Evolutionary conservation across 441 rosid genomes (phyloP), one percentile per base, ranked within the genome.

Genomic region (Macaranga tanarius): DNA sequence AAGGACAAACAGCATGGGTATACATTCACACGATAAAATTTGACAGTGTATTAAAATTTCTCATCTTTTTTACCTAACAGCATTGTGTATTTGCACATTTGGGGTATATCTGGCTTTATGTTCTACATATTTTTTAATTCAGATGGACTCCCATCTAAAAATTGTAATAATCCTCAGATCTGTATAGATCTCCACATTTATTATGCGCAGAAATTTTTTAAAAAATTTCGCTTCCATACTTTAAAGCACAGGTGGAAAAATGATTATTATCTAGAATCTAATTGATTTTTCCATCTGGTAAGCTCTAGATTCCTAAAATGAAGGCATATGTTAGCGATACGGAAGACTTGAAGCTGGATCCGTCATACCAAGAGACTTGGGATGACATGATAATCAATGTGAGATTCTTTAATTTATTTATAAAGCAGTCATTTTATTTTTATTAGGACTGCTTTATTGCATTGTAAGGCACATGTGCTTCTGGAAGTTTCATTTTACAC

Each of bases 271-370:
- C 15, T 69, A 63, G 72, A 77, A 82, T 83, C 88, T 90, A 82
- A 90, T 83, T 85, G 89, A 65, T 75, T 81, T 56, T 87, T 75
- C 78, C 81, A 77, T 84, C 83, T 86, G 90, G 86, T 85, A 95
- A 95, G 99, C 90, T 90, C 95, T 95, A 95, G 99, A 92, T 95
- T 87, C 98, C 97, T 81, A 95, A 95, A 86, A 93, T 95, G 98
- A 95, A 95, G 99, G 97, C 98, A 19, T 95, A 95, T 93, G 82
- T 95, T 84, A 85, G 87, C 65, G 99, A 95, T 83, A 89, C 99
- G n/a, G 99, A 93, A 81, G 99, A 95, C 83, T 85, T 93, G 68
- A 89, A 89, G 92, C 89, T 84, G 79, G 98, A 95, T 86, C 92
- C 97, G 75, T 84, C 87, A 62, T 91, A 89, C 81, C 97, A 90